phyloP scores from a whole-genome alignment of 441 rosid species.

The Arabidopsis lyrata region DNA sequence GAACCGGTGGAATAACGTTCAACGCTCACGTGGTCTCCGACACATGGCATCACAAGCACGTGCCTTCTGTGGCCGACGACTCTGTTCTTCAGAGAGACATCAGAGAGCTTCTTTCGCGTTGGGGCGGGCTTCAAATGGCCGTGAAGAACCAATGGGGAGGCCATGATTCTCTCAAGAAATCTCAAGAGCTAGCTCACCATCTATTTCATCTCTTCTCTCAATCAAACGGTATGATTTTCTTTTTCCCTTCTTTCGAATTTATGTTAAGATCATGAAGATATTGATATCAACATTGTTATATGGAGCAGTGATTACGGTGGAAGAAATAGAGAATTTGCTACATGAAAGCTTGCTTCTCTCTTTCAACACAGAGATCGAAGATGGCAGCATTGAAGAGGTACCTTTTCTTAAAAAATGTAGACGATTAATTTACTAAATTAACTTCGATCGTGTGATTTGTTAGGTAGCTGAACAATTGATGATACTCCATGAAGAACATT shows the following conservation, averaged over 20 bases:
- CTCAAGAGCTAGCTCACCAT: conserved; percentile 53
- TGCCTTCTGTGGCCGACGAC: conserved; percentile 12
- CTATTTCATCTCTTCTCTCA: conserved; percentile 61
- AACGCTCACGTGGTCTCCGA: conserved; percentile 8
- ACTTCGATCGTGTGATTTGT: background rate
- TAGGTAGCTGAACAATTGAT: conserved; percentile 85
- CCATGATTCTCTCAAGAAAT: conserved; percentile 56
- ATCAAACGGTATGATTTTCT: conserved; percentile 48
- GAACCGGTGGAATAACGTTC: conserved; percentile 31
- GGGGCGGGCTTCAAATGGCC: conserved; percentile 87
- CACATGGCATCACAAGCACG: conserved; percentile 35
- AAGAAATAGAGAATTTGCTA: conserved; percentile 75
- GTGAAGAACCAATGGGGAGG: conserved; percentile 82
- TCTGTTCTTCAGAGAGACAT: conserved; percentile 54
- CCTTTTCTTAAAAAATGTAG: background rate
- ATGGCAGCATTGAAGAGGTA: conserved; percentile 90
- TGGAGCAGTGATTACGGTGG: conserved; percentile 55
- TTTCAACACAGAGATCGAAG: conserved; percentile 84
- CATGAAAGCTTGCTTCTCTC: conserved; percentile 75
- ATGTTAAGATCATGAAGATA: background rate
- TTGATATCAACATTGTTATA: background rate
- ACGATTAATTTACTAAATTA: background rate
- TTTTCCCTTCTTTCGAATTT: background rate
- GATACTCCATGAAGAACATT: conserved; percentile 66
- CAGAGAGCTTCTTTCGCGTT: conserved; percentile 54